Evolutionary conservation across 371 early-diverging fungal species (phyloP), one percentile per base, ranked within the genome.

Genomic region (Circinella umbellata): DNA sequence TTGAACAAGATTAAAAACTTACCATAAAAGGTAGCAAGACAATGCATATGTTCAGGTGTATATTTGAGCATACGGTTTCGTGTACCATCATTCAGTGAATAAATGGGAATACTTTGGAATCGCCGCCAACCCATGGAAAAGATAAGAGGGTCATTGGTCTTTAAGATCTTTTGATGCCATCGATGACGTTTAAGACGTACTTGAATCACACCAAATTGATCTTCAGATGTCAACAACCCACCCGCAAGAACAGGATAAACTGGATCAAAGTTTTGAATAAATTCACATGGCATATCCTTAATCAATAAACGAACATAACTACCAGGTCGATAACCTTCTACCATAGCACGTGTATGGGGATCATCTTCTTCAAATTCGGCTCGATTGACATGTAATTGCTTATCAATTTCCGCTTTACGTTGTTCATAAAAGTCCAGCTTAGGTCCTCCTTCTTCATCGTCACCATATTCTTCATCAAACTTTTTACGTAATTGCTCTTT

Each of bases 31-130:
- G 95, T 93, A 14, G 96, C 98, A 63, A 95, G 76, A 87, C 99
- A 98, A 87, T 98, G 98, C 98, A 98, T 97, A 76, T 98, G 98
- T 80, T 98, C 97, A 7, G 99, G 99, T 7, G 99, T 97, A 80
- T 99, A 98, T 82, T 99, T 99, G 59, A 99, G 88, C 96, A 98
- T 94, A 68, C 98, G 90, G 82, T 98, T 99, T 59, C 98, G 89
- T 48, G 92, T 95, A 54, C 94, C 94, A 75, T 96, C 97, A 78
- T 96, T 92, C 51, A 97, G 82, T 48, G 95, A 97, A 82, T 96
- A 99, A 48, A 98, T 82, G 4, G 99, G 99, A 68, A 97, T 91
- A 48, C 94, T 94, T 79, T 99, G 98, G 91, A 98, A 96, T 63
- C 99, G 93, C 51, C 98, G 89, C 99, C 99, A 99, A 18, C 99